Conservation (phyloP, 2,329 filamentous ascomycete genomes). For the Leptographium wingfieldii region DNA sequence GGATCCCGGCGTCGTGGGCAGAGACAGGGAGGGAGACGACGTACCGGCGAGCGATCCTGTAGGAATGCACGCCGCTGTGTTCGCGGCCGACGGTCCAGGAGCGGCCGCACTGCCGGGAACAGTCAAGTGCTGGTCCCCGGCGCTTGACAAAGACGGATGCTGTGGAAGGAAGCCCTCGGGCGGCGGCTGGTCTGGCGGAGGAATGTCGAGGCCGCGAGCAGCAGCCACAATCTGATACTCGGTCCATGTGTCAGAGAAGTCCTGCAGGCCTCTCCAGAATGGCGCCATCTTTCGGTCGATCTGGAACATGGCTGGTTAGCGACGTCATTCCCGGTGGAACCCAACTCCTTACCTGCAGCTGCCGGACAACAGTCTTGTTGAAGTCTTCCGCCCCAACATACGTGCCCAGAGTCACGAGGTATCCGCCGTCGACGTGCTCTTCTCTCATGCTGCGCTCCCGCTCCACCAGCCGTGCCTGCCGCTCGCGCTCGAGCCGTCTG, state of each 20-base stretch:
- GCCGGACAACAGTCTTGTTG: slow-evolving; percentile 75
- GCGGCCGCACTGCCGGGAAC: slow-evolving; percentile 39
- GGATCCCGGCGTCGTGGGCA: slow-evolving; percentile 36
- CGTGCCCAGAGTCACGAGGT: slow-evolving; percentile 82
- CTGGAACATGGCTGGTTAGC: slow-evolving; percentile 31
- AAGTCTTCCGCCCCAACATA: slow-evolving; percentile 92
- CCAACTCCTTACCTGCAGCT: slow-evolving; percentile 58
- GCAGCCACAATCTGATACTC: slow-evolving; percentile 92
- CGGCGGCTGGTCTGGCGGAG: slow-evolving; percentile 70
- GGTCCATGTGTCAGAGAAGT: slow-evolving; percentile 79
- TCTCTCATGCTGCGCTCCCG: slow-evolving; percentile 82
- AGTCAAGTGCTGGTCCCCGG: slow-evolving; percentile 35
- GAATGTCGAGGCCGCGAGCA: slow-evolving; percentile 71
- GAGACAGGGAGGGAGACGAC: slow-evolving; percentile 62
- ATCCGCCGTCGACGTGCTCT: slow-evolving; percentile 90
- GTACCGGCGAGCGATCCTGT: slow-evolving; percentile 45
- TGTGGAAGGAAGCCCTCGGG: slow-evolving; percentile 48
- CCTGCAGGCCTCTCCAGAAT: slow-evolving; percentile 89
- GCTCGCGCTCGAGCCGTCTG: slow-evolving; percentile 70
- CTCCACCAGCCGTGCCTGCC: slow-evolving; percentile 62
- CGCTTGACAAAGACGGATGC: slow-evolving; percentile 21
- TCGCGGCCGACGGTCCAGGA: neutral
- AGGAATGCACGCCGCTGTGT: neutral
- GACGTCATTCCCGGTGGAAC: too few species aligned
- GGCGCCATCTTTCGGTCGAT: slow-evolving; percentile 86